phyloP scores from a whole-genome alignment of 768 basidiomycete species.

The Kwoniella mangroviensis region DNA sequence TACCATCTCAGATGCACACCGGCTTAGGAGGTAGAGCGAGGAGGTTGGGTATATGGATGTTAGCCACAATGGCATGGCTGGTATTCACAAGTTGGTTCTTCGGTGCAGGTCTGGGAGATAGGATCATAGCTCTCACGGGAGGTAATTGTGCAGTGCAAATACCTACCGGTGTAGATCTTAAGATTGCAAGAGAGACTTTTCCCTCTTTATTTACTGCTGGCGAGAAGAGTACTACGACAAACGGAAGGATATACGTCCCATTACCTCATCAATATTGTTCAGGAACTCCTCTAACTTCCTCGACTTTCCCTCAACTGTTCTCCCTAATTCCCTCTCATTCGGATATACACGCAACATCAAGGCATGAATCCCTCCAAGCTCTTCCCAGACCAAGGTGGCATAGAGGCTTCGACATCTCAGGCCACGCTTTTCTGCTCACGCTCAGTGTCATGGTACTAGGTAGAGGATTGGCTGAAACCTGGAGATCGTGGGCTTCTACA shows the following conservation, averaged over 20 bases:
- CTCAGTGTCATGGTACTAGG: slow-evolving; percentile 77
- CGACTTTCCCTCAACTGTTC: slow-evolving; percentile 29
- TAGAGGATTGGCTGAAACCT: slow-evolving; percentile 68
- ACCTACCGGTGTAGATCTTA: slow-evolving; percentile 20
- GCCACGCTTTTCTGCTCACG: slow-evolving; percentile 87
- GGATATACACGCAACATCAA: slow-evolving; percentile 9
- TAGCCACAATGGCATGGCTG: slow-evolving; percentile 42
- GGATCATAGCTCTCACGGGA: slow-evolving; percentile 45
- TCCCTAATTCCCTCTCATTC: slow-evolving; percentile 6
- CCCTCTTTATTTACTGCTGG: slow-evolving; percentile 13
- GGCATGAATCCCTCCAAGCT: slow-evolving; percentile 19
- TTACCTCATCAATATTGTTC: slow-evolving; percentile 27
- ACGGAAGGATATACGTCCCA: slow-evolving; percentile 17
- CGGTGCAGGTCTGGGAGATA: slow-evolving; percentile 48
- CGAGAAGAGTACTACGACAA: not conserved
- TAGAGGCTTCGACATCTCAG: slow-evolving; percentile 88
- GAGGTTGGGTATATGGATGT: slow-evolving; percentile 27
- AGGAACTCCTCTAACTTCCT: slow-evolving; percentile 16
- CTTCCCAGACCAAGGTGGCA: slow-evolving; percentile 66
- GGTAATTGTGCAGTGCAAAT: slow-evolving; percentile 42
- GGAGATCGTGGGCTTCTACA: slow-evolving; percentile 25
- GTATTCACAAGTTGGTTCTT: slow-evolving; percentile 51
- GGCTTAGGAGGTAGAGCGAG: slow-evolving; percentile 14
- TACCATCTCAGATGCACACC: not conserved
- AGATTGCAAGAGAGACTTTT: slow-evolving; percentile 8